A percentile compares a stretch with the other conserved stretches of the same genome.
Evolutionary conservation across 176 grass and related monocot species (phyloP).

Genomic region (Aegilops umbellulata): DNA sequence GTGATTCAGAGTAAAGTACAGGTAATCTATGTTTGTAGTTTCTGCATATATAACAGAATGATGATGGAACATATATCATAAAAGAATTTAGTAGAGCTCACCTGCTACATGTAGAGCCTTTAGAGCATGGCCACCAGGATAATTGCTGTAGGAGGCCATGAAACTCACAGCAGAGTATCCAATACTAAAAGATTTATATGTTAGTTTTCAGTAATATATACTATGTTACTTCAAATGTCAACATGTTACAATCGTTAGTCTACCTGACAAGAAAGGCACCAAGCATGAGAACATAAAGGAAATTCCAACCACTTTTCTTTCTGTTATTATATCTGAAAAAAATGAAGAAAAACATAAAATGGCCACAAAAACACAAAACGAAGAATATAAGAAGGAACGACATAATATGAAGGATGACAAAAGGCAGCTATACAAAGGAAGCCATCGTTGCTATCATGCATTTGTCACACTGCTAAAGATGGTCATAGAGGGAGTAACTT

Average conservation of each 20-base stretch:
- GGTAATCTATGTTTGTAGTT: not conserved
- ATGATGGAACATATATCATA: not conserved
- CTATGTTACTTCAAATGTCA: not conserved
- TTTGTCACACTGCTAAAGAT: slow-evolving; percentile 1
- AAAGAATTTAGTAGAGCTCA: slow-evolving; percentile 25
- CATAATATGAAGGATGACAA: slow-evolving; percentile 1
- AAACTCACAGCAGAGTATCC: slow-evolving; percentile 79
- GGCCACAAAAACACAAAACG: not conserved
- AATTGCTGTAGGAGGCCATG: slow-evolving; percentile 95
- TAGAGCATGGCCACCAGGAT: slow-evolving; percentile 92
- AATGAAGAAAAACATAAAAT: slow-evolving; percentile 32
- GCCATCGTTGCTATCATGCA: slow-evolving; percentile 9
- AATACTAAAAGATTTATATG: slow-evolving; percentile 64
- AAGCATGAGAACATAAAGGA: slow-evolving; percentile 75
- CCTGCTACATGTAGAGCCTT: slow-evolving; percentile 81
- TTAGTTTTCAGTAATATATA: slow-evolving; percentile 7
- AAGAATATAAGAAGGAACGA: not conserved
- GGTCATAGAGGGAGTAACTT: too few species aligned
- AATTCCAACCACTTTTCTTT: slow-evolving; percentile 86
- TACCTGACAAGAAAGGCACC: slow-evolving; percentile 82
- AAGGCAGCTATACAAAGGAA: not conserved
- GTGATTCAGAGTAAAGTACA: slow-evolving; percentile 6
- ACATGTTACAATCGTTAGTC: slow-evolving; percentile 11
- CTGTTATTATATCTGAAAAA: slow-evolving; percentile 86
- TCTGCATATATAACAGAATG: not conserved